Percentiles rank a stretch among this genome's conserved stretches.
Evolutionary conservation across 345 rosid species (phyloP).

Genomic region (Gossypium mustelinum): DNA sequence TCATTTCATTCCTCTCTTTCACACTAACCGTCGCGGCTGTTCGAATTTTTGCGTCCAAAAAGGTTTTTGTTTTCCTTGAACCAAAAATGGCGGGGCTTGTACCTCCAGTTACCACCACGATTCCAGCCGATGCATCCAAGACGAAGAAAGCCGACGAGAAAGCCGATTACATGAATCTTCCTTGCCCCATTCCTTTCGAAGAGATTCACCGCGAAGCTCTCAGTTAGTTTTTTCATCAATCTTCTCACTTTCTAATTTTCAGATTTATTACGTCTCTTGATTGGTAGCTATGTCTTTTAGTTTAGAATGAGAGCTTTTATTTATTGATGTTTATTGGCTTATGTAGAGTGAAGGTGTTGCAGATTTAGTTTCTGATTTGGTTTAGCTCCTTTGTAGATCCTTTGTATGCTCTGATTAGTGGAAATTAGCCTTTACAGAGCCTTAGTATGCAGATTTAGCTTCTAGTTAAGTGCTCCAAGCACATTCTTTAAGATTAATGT

Average conservation of each 20-base stretch:
- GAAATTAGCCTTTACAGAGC: no score
- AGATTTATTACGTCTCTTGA: not conserved
- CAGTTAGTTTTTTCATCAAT: conserved; percentile 32
- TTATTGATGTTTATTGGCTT: no score
- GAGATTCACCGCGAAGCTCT: conserved; percentile 91
- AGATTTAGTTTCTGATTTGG: not conserved
- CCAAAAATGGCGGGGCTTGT: conserved; percentile 49
- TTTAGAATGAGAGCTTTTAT: not conserved
- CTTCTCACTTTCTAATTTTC: not conserved
- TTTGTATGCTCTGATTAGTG: not conserved
- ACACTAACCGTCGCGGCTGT: no score
- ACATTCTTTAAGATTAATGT: no score
- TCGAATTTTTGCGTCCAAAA: no score
- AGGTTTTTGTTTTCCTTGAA: no score
- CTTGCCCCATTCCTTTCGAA: conserved; percentile 87
- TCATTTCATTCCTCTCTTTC: no score
- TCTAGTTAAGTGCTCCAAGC: no score
- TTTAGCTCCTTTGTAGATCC: conserved; percentile 8
- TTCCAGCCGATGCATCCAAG: conserved; percentile 27
- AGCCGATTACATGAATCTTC: conserved; percentile 68
- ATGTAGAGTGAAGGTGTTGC: not conserved
- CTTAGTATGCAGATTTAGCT: no score
- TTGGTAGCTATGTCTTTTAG: not conserved
- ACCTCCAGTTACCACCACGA: conserved; percentile 34
- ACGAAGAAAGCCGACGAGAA: conserved; percentile 43